Base-by-base conservation (phyloP, 345 rosid genomes). In the Microcos paniculata region DNA sequence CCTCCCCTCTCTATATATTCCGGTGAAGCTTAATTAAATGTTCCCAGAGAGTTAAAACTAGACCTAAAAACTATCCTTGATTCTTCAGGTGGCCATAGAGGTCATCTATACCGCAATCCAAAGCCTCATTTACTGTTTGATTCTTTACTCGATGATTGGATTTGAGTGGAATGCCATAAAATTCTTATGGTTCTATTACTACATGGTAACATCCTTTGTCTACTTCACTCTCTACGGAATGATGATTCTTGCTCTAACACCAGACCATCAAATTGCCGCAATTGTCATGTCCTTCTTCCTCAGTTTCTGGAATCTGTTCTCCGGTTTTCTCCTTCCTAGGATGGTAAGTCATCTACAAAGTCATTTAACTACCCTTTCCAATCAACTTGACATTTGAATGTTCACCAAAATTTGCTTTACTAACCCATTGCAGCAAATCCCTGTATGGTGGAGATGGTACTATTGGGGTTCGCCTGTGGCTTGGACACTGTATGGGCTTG, bases 361-460 rank as follows among this genome's bases (percentile, higher is more conserved):
- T 48, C 52, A 30, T 62, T n/a, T n/a, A 18, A 33, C 13, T 18
- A 16, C 43, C 6, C 67, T 62, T 35, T 40, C 13, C 26, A 35
- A 31, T 28, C 14, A 19, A 5, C 19, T 62, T 31, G 64, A 11
- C 10, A 24, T 53, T 53, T 1, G 58, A 53, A n/a, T 53, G 8
- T 19, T n/a, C 8, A 7, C 58, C 16, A 12, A 46, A 19, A 30
- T 6, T 6, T 14, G 4, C 0, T 19, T 19, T 2, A 4, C 24
- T 35, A 42, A 16, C 1, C 6, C 3, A 0, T 74, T 15, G 82
- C 86, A 89, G 97, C 88, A 77, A 86, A 84, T 92, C 28, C 98
- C 97, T 0, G 61, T 87, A n/a, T 92, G 97, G 98, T 94, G 97
- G 97, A 90, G 96, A 78, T 92, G 98, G 98, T 90, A 90, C 72